Percentiles rank a stretch among this genome's conserved stretches.
phyloP scores from a whole-genome alignment of 2,329 filamentous ascomycete genomes.

The Hymenoscyphus infarciens region DNA sequence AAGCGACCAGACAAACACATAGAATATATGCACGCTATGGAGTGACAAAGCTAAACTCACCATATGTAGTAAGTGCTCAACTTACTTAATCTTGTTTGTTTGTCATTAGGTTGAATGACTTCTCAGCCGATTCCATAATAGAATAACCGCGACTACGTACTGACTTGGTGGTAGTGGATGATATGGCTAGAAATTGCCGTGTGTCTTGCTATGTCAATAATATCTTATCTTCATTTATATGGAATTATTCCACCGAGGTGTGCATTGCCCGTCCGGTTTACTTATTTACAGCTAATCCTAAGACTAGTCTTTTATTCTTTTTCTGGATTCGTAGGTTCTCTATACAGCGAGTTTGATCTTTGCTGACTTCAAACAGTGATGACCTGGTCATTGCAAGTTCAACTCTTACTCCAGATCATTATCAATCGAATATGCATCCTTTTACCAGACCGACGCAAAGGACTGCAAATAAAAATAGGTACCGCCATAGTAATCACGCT shows the following conservation, averaged over 20 bases:
- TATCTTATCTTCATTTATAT: conserved; percentile 41
- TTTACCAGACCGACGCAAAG: conserved; percentile 39
- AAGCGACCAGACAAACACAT: conserved; percentile 37
- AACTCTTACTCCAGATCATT: conserved; percentile 52
- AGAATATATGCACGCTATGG: conserved; percentile 34
- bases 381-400: conserved; percentile 41
- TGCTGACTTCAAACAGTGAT: conserved; percentile 19
- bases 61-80: conserved; percentile 34
- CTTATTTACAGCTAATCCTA: conserved; percentile 6
- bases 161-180: conserved; percentile 30
- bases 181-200: conserved; percentile 44
- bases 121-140: neutral
- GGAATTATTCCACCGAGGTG: conserved; percentile 37
- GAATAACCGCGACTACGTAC: neutral
- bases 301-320: conserved; percentile 24
- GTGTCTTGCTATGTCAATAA: conserved; percentile 39
- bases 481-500: conserved; percentile 39
- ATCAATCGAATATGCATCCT: conserved; percentile 52
- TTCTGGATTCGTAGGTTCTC: conserved; percentile 24
- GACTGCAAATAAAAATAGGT: conserved; percentile 41
- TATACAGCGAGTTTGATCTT: neutral
- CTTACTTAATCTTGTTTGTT: neutral
- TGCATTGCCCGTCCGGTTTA: neutral
- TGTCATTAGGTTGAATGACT: neutral
- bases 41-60: conserved; percentile 30